Percentiles rank a stretch among this genome's conserved stretches.
These are phyloP conservation scores for Metschnikowia chrysomelidarum DNA, from an alignment of 805 yeast species.

Conservation along the genomic window DNA sequence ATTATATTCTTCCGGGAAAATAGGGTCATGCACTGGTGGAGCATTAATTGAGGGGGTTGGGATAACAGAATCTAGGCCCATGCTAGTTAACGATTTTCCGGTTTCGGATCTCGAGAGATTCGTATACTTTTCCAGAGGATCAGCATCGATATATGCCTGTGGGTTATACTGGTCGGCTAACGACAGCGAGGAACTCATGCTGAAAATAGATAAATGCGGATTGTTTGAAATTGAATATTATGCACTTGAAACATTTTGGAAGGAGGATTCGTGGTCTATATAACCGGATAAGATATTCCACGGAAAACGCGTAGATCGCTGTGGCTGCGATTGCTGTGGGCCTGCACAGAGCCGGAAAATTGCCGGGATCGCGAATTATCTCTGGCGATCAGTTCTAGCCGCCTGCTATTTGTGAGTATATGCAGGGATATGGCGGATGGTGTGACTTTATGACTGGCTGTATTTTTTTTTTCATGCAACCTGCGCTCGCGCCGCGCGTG, in stretches of 20 bases:
- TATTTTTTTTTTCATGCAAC: neutral
- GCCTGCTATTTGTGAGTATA: neutral
- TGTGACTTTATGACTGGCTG: neutral
- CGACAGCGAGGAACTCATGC: conserved; percentile 15
- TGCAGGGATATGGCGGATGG: conserved; percentile 4
- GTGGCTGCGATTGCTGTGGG: too few relatives aligned
- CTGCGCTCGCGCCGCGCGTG: conserved; percentile 2
- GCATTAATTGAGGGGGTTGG: conserved; percentile 51
- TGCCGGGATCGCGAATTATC: conserved; percentile 1
- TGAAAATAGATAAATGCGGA: neutral
- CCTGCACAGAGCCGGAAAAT: conserved; percentile 10
- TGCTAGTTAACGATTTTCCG: conserved; percentile 58
- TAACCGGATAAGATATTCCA: neutral
- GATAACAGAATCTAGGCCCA: conserved; percentile 56
- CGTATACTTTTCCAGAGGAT: conserved; percentile 2
- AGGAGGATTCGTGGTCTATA: conserved; percentile 1
- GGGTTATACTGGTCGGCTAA: conserved; percentile 12
- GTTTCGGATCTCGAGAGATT: conserved; percentile 51
- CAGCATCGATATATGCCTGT: conserved; percentile 11
- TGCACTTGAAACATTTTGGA: neutral
- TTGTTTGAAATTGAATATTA: neutral
- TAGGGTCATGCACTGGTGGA: conserved; percentile 55
- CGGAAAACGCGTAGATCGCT: conserved; percentile 1
- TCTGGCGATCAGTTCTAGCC: neutral
- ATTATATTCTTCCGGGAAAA: conserved; percentile 91